Evolutionary conservation across 225 moss, liverwort and hornwort genomes (phyloP).

Genomic region (Physcomitrellopsis africana): DNA sequence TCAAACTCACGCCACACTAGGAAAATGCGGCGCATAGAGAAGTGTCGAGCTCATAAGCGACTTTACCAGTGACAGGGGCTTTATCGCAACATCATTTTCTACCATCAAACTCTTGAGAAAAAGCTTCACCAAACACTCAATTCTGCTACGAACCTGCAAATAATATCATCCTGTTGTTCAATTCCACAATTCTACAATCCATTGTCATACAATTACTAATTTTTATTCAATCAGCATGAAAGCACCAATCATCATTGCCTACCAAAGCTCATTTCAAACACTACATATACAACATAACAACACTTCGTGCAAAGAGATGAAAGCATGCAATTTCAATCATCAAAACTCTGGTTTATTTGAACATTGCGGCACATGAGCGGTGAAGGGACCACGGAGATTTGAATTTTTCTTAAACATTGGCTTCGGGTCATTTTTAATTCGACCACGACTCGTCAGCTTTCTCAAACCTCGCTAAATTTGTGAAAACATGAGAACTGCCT

Average conservation of each 20-base stretch:
- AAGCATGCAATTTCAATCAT: background rate
- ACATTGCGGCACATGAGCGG: background rate
- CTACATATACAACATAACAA: background rate
- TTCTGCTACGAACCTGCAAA: slow-evolving; percentile 74
- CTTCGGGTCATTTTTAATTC: background rate
- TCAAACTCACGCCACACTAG: background rate
- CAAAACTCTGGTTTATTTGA: background rate
- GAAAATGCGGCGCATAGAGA: slow-evolving; percentile 10
- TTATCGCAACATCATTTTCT: slow-evolving; percentile 52
- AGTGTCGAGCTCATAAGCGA: slow-evolving; percentile 7
- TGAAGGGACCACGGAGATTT: background rate
- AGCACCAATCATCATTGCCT: background rate
- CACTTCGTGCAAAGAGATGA: background rate
- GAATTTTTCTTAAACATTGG: background rate
- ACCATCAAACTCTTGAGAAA: slow-evolving; percentile 67
- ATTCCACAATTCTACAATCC: background rate
- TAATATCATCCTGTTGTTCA: background rate
- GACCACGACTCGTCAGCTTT: background rate
- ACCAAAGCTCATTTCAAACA: background rate
- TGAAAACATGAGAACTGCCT: background rate
- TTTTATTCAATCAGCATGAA: slow-evolving; percentile 2
- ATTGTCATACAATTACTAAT: background rate
- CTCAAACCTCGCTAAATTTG: background rate
- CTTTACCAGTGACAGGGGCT: slow-evolving; percentile 69
- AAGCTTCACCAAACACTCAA: slow-evolving; percentile 67